Base-by-base conservation (phyloP, 345 rosid species). In the Anastatica hierochuntica region DNA sequence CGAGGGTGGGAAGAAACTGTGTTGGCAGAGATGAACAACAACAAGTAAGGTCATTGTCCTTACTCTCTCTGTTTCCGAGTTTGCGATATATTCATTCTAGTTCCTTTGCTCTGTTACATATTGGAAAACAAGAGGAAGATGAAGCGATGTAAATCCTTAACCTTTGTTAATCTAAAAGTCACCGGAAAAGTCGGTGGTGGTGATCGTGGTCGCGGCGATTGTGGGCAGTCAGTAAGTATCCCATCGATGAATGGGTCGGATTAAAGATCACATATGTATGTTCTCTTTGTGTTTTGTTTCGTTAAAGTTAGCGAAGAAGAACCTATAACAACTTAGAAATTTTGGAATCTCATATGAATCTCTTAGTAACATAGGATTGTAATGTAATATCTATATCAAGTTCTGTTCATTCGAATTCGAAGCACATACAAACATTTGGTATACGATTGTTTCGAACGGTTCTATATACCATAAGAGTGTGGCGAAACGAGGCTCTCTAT, bases 1-100 rank as follows among this genome's bases (percentile, higher is more conserved):
- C 13, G 95, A 86, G 34, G 97, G 94, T 43, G 84, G 82, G 39
- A 86, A 74, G 64, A 86, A 79, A 60, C 80, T 84, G 40, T 76
- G 74, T 71, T 81, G 84, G 84, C 88, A 64, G 60, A 73, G 82
- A 74, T 78, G 64, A 72, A 55, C 52, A 23, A 9, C 52, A 23
- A 5, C 33, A 31, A 2, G 36, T 31, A 31, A 31, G 36, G 12
- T 31, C 36, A 31, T 9, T 31, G 36, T 31, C n/a, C n/a, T 31
- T 5, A 31, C 10, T 31, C n/a, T 11, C n/a, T 31, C 36, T 31
- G 36, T 9, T 31, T 31, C 36, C 10, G n/a, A 31, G 36, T 10
- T 31, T 31, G 6, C 7, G 8, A 5, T 29, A 29, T 29, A 29
- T n/a, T n/a, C n/a, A n/a, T n/a, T n/a, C n/a, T n/a, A n/a, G n/a